Base-by-base conservation (phyloP, 2,329 filamentous ascomycete species). In the Alternaria solani region DNA sequence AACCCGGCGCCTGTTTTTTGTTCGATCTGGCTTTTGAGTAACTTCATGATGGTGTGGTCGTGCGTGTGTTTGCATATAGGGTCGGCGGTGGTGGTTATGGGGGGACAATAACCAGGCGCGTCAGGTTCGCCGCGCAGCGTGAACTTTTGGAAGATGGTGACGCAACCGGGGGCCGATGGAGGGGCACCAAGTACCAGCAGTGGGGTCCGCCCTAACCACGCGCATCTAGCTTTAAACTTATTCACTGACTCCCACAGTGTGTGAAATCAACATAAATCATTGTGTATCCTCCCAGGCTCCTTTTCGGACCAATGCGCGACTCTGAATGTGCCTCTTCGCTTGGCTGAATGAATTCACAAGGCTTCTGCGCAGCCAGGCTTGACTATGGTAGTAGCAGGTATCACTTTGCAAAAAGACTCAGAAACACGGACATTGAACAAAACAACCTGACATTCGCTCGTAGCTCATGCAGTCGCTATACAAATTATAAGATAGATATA, bases 11-110 rank as follows among this genome's bases (percentile, higher is more conserved):
- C 88, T 77, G 89, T 85, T 60, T 85, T 85, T 69, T 74, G 66
- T 59, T 90, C 87, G 65, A 91, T 89, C 60, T 85, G 84, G 61
- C 88, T 86, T 74, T 88, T 90, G 68, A 91, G 84, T 43, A 91
- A 82, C 59, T 86, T 85, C 89, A 92, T 92, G 30, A 4, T 58
- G 30, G 42, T 42, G 51, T 4, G n/a, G n/a, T 39, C 36, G 18
- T n/a, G 36, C n/a, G n/a, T 20, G 7, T 14, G 7, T 43, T 28
- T 23, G 25, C 8, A 9, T 25, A 14, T 20, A 12, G 34, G 30
- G 43, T 16, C 18, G 39, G 11, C 12, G 12, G 32, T 38, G 36
- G 14, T 25, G 36, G 7, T 26, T 26, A 28, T 34, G 34, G 20
- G 48, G 25, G 7, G 20, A 49, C 25, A 25, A 46, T 18, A 44